Base-by-base conservation (phyloP, 164 flowering plant species). In the Litsea cubeba region DNA sequence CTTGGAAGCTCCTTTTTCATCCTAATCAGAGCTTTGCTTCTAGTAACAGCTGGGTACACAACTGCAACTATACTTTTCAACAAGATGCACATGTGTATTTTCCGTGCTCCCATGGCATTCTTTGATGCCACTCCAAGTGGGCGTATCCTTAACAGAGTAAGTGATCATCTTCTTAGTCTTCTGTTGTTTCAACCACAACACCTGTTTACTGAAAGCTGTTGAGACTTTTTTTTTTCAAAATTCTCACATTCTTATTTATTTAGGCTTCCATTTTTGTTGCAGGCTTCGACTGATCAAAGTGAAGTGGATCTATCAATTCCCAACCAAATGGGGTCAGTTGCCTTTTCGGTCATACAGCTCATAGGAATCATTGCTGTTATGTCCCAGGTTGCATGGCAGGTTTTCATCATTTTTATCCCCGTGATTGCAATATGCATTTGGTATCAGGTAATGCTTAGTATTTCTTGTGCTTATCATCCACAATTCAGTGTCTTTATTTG, bases 211-310 rank as follows among this genome's bases (percentile, higher is more conserved):
- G 46, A 35, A 35, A 35, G 46, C 46, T 35, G 46, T 35, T 35
- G 5, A 35, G 46, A 35, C 8, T 35, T 35, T 35, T 35, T 22
- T 18, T 15, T 20, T 5, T 58, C 15, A 20, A 58, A 22, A 58
- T 30, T 24, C n/a, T 22, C 5, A 58, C 22, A 22, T 22, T 17
- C 22, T 63, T 12, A 2, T 12, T 58, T 20, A 60, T n/a, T 8
- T 62, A 20, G 20, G 46, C 50, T 58, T 8, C 50, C 30, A n/a
- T 62, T 40, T 30, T 66, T 35, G 26, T 75, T 75, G 18, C 77
- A 95, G 99, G 99, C 91, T 71, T 93, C 99, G 51, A 89, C 94
- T 8, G 99, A 95, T 83, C 98, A 93, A 84, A 90, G 87, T 79
- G 87, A 88, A 12, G 87, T 91, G 57, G 99, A 95, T 79, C 3